Evolutionary conservation across 1,284 basidiomycete genomes (phyloP).

Genomic region (Ceratobasidium sp.): DNA sequence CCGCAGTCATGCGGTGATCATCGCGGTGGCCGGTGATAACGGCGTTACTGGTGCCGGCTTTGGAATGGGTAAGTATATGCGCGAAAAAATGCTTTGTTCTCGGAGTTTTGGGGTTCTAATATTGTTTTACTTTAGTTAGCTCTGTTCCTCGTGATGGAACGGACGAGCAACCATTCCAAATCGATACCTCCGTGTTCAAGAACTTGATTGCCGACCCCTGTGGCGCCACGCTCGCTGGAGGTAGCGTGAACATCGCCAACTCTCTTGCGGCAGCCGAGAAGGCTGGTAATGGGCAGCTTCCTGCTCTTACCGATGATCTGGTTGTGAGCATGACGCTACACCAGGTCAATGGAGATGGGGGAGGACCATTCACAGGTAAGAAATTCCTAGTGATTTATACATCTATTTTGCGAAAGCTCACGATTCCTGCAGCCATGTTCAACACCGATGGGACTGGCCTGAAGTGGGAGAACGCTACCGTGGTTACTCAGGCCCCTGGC

Average conservation of each 20-base stretch:
- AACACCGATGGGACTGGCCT: constrained; percentile 34
- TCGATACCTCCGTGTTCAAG: constrained; percentile 32
- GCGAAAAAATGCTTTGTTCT: not conserved
- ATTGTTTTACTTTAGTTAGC: not conserved
- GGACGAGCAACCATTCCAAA: constrained; percentile 34
- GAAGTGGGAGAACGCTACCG: constrained; percentile 28
- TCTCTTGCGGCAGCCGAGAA: constrained; percentile 31
- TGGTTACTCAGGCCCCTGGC: constrained; percentile 28
- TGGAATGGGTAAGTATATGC: constrained; percentile 19
- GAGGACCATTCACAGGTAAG: constrained; percentile 32
- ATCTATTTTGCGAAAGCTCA: not conserved
- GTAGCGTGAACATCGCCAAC: constrained; percentile 25
- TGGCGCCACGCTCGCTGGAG: constrained; percentile 34
- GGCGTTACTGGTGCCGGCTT: constrained; percentile 17
- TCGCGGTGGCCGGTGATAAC: constrained; percentile 13
- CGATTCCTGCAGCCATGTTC: constrained; percentile 7
- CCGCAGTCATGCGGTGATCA: constrained; percentile 31
- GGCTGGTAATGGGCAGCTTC: constrained; percentile 22
- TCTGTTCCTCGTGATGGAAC: constrained; percentile 30
- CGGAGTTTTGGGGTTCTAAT: not conserved
- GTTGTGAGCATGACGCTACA: constrained; percentile 28
- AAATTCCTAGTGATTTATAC: not conserved
- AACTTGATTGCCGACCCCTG: constrained; percentile 29
- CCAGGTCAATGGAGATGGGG: constrained; percentile 32
- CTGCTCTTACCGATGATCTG: constrained; percentile 14